Conservation (phyloP, 2,329 filamentous ascomycete species). For the Claviceps pazoutovae region DNA sequence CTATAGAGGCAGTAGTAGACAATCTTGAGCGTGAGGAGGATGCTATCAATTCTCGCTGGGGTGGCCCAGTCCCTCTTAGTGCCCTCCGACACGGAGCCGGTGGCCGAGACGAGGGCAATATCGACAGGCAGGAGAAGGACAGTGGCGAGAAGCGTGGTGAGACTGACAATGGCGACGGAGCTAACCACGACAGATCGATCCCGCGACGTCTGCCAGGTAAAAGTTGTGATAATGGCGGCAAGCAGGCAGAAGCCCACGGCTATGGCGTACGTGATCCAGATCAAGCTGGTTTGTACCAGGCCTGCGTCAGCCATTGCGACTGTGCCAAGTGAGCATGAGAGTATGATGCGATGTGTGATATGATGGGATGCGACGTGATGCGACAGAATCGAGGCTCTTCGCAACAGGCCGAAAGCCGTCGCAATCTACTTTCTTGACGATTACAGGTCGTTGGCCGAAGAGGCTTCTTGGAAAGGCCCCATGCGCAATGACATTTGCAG, state of each 20-base stretch:
- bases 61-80: slow-evolving; percentile 92
- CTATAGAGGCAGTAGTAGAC: slow-evolving; percentile 92
- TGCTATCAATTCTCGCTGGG: slow-evolving; percentile 61
- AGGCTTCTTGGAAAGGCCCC: neutral
- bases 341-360: neutral
- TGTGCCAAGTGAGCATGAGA: slow-evolving; percentile 1
- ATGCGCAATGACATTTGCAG: neutral
- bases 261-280: slow-evolving; percentile 87
- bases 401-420: too few species aligned
- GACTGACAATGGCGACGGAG: slow-evolving; percentile 70
- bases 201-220: slow-evolving; percentile 78
- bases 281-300: slow-evolving; percentile 74
- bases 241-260: slow-evolving; percentile 64
- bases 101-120: slow-evolving; percentile 86
- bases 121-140: slow-evolving; percentile 88
- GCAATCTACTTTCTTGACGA: too few species aligned
- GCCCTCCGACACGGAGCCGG: slow-evolving; percentile 59
- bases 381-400: too few species aligned
- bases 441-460: neutral
- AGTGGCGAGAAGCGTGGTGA: slow-evolving; percentile 79
- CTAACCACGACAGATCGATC: slow-evolving; percentile 76
- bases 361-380: neutral
- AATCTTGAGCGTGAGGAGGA: slow-evolving; percentile 67
- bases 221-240: slow-evolving; percentile 72
- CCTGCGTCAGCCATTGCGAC: slow-evolving; percentile 30